Base-by-base conservation (phyloP, 1,284 basidiomycete species). In the Earliella scabrosa region DNA sequence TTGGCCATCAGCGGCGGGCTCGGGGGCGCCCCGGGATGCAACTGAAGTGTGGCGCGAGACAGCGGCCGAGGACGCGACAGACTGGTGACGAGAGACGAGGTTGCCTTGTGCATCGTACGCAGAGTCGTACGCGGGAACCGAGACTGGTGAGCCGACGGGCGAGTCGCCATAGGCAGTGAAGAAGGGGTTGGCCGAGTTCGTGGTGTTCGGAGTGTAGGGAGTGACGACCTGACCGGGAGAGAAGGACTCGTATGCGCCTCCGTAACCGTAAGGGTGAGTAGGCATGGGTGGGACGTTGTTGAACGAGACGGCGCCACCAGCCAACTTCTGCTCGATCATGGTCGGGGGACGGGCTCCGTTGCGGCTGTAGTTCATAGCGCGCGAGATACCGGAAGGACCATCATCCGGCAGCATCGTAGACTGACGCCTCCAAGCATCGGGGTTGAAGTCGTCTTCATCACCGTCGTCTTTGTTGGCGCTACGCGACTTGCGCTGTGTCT, bases 391-490 rank as follows among this genome's bases (percentile, higher is more conserved):
- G 32, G 43, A 32, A 8, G 71, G 69, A 47, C 75, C 73, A 9
- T 86, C 85, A 48, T 82, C 75, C 7, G 81, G 71, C 14, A 88
- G 68, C 18, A 83, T 67, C n/a, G 79, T 80, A 13, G 86, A 88
- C 52, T 86, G 83, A 54, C 78, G 77, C 52, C 80, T 79, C 76
- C 87, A 87, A 3, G 76, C 75, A 32, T 72, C 69, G 0, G 82
- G 69, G 58, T 82, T 77, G 69, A 87, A 89, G 29, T 74, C 75
- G 8, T 75, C 71, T 18, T 72, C 70, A 18, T 20, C 23, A 8
- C 78, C 75, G 9, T 75, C 70, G 16, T 68, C 69, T 50, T 73
- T 72, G 34, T 78, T 75, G 24, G 23, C 52, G 21, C 50, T 53
- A 34, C 53, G 60, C 40, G 75, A 75, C 60, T 79, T 81, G 52